These are phyloP conservation scores for Exophiala viscosa DNA, from an alignment of 2,329 filamentous ascomycete genomes.

Conservation along the genomic window DNA sequence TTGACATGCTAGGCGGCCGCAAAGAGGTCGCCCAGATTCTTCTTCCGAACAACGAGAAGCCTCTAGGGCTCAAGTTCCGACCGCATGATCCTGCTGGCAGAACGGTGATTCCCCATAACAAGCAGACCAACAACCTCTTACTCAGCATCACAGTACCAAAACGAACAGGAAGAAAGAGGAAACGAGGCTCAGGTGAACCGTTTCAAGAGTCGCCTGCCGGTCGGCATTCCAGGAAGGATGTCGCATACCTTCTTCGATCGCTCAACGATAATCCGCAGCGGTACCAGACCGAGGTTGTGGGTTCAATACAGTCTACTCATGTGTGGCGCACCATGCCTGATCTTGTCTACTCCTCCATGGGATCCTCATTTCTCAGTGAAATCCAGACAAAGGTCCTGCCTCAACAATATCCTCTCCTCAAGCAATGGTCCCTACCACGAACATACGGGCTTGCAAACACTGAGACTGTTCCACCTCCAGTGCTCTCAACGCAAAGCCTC, in stretches of 20 bases:
- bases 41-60: constrained; percentile 43
- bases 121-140: constrained; percentile 75
- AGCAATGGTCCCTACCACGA: constrained; percentile 64
- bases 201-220: constrained; percentile 51
- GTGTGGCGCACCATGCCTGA: constrained; percentile 79
- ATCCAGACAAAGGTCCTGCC: constrained; percentile 69
- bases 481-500: constrained; percentile 28
- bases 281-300: constrained; percentile 68
- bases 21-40: constrained; percentile 53
- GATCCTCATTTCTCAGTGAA: constrained; percentile 65
- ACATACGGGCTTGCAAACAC: constrained; percentile 59
- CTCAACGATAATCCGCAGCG: constrained; percentile 66
- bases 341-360: constrained; percentile 73
- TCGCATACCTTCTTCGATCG: constrained; percentile 56
- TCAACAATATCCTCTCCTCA: constrained; percentile 62
- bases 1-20: constrained; percentile 60
- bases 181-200: constrained; percentile 67
- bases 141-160: constrained; percentile 84
- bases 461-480: constrained; percentile 67
- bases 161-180: constrained; percentile 79
- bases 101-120: constrained; percentile 72
- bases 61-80: constrained; percentile 68
- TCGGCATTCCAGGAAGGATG: constrained; percentile 47
- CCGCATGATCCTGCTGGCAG: constrained; percentile 75
- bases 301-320: constrained; percentile 73